Conservation (phyloP, 768 basidiomycete genomes). For the Termitomyces sp. region DNA sequence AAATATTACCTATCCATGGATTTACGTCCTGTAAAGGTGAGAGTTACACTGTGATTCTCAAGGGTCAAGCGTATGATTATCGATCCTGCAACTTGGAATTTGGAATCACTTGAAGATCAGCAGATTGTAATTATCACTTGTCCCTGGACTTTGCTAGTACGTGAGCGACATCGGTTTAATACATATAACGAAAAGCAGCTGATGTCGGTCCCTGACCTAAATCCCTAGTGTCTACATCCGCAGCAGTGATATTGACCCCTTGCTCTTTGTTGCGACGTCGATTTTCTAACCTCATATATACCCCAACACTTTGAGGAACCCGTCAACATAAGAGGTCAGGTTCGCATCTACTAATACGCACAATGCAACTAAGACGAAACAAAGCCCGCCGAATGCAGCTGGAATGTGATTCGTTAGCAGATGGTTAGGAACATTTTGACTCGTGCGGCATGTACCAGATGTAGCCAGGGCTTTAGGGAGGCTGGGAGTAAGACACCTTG, state of each 20-base stretch:
- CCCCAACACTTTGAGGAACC: conserved; percentile 26
- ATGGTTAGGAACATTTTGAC: background rate
- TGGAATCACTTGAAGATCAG: too few species aligned
- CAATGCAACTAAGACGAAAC: conserved; percentile 36
- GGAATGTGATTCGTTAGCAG: background rate
- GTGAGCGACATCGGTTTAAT: conserved; percentile 19
- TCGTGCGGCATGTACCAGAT: conserved; percentile 27
- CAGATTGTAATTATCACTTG: background rate
- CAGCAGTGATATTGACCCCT: conserved; percentile 34
- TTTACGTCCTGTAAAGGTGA: too few species aligned
- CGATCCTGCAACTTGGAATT: too few species aligned
- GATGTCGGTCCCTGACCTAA: conserved; percentile 37
- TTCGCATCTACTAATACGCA: conserved; percentile 14
- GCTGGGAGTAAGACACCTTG: background rate
- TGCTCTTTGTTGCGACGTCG: conserved; percentile 35
- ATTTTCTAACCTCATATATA: conserved; percentile 48
- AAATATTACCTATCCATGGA: too few species aligned
- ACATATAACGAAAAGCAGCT: conserved; percentile 44
- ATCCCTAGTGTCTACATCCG: conserved; percentile 40
- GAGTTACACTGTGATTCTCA: background rate
- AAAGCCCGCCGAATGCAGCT: conserved; percentile 45
- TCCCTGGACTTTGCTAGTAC: background rate
- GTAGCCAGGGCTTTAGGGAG: conserved; percentile 32
- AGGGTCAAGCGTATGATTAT: background rate
- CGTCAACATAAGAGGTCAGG: conserved; percentile 1